phyloP scores from a whole-genome alignment of 108 stramenopile genomes.

The Stephanodiscus triporus region DNA sequence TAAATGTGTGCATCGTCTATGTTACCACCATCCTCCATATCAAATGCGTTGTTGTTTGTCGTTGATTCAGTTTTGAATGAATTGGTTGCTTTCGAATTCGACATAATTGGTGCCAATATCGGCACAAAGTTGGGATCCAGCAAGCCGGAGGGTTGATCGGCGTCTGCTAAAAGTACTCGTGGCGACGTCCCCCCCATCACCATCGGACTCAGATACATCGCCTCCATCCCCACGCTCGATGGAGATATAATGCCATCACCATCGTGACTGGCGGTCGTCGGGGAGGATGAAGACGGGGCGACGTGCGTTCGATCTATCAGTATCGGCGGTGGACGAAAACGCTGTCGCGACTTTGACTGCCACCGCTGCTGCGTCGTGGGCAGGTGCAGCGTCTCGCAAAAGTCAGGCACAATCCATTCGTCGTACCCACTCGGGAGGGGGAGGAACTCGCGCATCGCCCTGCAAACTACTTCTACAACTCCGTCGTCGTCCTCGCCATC shows the following conservation, averaged over 20 bases:
- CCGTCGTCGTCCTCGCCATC: neutral
- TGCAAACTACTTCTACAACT: neutral
- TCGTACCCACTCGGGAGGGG: slow-evolving; percentile 62
- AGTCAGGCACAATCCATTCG: slow-evolving; percentile 77
- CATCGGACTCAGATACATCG: slow-evolving; percentile 50
- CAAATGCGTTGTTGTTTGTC: neutral
- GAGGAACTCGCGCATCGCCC: slow-evolving; percentile 13
- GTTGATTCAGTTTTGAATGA: no score
- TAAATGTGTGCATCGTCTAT: slow-evolving; percentile 46
- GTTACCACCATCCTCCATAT: neutral
- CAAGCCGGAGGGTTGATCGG: neutral
- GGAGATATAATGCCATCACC: neutral
- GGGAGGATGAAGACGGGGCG: slow-evolving; percentile 15
- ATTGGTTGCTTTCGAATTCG: neutral
- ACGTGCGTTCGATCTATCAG: slow-evolving; percentile 36
- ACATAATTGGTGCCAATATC: neutral
- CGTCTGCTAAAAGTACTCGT: neutral
- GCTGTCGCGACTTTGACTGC: neutral
- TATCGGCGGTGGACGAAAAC: slow-evolving; percentile 22
- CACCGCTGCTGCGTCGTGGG: slow-evolving; percentile 25
- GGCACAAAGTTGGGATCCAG: slow-evolving; percentile 9
- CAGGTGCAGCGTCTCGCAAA: slow-evolving; percentile 52
- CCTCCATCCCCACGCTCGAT: slow-evolving; percentile 47
- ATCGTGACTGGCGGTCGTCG: no score
- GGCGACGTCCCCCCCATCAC: neutral